Evolutionary conservation across 768 basidiomycete genomes (phyloP), one percentile per base, ranked within the genome.

Genomic region (Roridomyces roridus): DNA sequence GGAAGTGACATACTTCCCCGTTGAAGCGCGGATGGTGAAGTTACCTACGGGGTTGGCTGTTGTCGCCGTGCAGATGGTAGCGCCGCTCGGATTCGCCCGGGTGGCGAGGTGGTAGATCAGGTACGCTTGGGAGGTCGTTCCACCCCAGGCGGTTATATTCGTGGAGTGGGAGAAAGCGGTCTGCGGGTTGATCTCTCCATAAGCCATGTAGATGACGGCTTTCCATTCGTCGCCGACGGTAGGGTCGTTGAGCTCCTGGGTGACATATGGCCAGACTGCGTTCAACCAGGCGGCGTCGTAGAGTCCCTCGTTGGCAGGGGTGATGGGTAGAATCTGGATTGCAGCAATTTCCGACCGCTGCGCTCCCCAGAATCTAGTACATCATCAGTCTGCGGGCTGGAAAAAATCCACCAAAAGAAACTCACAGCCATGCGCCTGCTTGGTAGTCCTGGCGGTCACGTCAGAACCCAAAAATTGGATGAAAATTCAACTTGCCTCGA

Each of bases 321-420:
- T 74, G 35, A 74, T 68, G 0, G 73, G 73, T 0, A 74, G 63
- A n/a, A 74, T 72, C 46, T 74, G 73, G 35, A 74, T 74, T 1
- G 72, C 70, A 21, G 72, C 69, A 20, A 72, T 73, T 62, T 74
- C 60, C 7, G 69, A 63, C 29, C 65, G 68, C 40, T 73, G 67
- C 25, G 59, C 60, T 1, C 73, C 73, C 73, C 73, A 73, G 57
- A 72, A 74, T 40, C 68, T 72, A 39, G 44, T n/a, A 17, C 23
- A 17, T 15, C n/a, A 35, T 23, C n/a, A n/a, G n/a, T n/a, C n/a
- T n/a, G n/a, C n/a, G n/a, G n/a, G n/a, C n/a, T n/a, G n/a, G n/a
- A n/a, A n/a, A n/a, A n/a, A n/a, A n/a, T n/a, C n/a, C n/a, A n/a
- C n/a, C n/a, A n/a, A n/a, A n/a, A n/a, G n/a, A 46, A 12, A 64